These are phyloP conservation scores for Yarrowia keelungensis DNA, from an alignment of 805 yeast genomes.

Conservation along the genomic window DNA sequence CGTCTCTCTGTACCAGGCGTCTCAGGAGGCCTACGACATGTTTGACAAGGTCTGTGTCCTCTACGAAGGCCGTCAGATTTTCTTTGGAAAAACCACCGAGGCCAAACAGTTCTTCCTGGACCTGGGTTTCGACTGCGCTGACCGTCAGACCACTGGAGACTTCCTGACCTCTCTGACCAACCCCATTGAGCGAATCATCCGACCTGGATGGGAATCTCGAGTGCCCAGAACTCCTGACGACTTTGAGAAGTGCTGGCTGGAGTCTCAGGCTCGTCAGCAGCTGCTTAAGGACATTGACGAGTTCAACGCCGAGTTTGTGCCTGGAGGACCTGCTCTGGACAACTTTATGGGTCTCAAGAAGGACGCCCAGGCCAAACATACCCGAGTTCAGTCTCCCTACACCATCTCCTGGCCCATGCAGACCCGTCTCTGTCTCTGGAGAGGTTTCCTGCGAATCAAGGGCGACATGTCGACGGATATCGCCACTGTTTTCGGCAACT, in stretches of 20 bases:
- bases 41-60: constrained; percentile 22
- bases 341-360: constrained; percentile 48
- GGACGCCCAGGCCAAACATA: constrained; percentile 48
- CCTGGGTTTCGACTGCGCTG: constrained; percentile 65
- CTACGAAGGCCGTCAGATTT: constrained; percentile 43
- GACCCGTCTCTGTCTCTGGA: constrained; percentile 54
- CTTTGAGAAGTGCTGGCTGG: constrained; percentile 59
- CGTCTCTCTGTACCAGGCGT: constrained; percentile 18
- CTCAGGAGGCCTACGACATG: constrained; percentile 21
- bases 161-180: constrained; percentile 63
- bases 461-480: constrained; percentile 60
- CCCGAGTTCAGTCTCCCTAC: constrained; percentile 52
- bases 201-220: constrained; percentile 54
- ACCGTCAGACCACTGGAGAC: constrained; percentile 66
- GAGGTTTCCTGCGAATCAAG: constrained; percentile 60
- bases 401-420: constrained; percentile 56
- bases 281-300: constrained; percentile 57
- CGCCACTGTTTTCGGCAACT: constrained; percentile 55
- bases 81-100: constrained; percentile 59
- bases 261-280: constrained; percentile 54
- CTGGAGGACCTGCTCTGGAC: constrained; percentile 45
- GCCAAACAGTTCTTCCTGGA: constrained; percentile 59
- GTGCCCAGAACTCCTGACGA: constrained; percentile 63
- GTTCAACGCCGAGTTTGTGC: constrained; percentile 43
- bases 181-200: constrained; percentile 58